Percentiles rank a stretch among this genome's conserved stretches.
These are phyloP conservation scores for Globisporangium irregulare DNA, from an alignment of 352 stramenopile genomes.

Conservation along the genomic window DNA sequence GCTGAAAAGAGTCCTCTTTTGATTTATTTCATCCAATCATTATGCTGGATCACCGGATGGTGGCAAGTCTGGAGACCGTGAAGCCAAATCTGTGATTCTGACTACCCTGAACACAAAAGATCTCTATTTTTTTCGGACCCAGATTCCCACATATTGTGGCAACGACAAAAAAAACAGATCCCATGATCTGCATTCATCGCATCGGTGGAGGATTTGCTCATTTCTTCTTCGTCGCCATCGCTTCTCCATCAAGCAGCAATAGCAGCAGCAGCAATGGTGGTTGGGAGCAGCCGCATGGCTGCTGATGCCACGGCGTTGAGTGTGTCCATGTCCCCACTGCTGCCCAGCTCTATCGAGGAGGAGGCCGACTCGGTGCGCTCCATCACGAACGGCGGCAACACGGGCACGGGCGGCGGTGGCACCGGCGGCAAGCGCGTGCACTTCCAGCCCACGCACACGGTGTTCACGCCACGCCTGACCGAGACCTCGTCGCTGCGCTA, in stretches of 20 bases:
- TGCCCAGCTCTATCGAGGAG: conserved; percentile 78
- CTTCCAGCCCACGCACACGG: conserved; percentile 85
- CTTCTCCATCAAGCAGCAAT: too few species aligned
- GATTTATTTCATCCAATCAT: neutral
- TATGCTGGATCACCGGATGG: neutral
- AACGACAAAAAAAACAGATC: neutral
- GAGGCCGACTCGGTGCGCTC: conserved; percentile 22
- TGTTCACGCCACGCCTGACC: conserved; percentile 77
- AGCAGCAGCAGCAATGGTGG: conserved; percentile 28
- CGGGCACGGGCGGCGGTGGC: too few species aligned
- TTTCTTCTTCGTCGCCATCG: neutral
- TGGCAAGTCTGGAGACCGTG: too few species aligned
- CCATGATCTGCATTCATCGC: conserved; percentile 10
- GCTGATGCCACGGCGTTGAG: conserved; percentile 48
- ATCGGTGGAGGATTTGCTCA: conserved; percentile 1
- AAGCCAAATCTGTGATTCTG: neutral
- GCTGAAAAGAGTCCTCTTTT: neutral
- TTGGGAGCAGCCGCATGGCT: conserved; percentile 33
- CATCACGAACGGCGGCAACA: neutral
- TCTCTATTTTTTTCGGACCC: neutral
- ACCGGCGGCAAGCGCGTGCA: conserved; percentile 54
- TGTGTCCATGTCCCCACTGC: conserved; percentile 73
- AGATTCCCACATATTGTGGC: neutral
- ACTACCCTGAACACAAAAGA: conserved; percentile 2
- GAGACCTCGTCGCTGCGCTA: conserved; percentile 71